Evolutionary conservation across 305 asterid genomes (phyloP), one percentile per base, ranked within the genome.

Genomic region (Rubia balearica): DNA sequence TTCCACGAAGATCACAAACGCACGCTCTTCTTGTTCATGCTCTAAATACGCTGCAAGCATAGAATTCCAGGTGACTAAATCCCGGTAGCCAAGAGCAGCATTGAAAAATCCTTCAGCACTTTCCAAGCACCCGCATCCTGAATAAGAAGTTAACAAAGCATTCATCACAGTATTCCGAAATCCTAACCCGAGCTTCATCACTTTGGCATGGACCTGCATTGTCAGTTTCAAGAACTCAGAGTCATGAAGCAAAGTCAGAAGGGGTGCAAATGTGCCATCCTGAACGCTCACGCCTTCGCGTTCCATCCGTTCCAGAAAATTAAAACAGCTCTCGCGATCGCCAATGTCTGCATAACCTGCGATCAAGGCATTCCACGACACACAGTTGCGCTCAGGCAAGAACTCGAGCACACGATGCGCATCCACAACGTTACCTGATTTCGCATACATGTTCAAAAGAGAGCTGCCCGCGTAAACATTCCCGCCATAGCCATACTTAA

Each of bases 161-260:
- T 63, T 63, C 8, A 63, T 27, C 21, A 63, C 67, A 4, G 67
- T 63, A 12, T 63, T 63, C 67, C 8, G 24, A 38, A 16, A 63
- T 14, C 14, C 67, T 49, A 63, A 63, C 46, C 67, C 48, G 4
- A 38, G 67, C 49, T 63, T 63, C 49, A 38, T 36, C 14, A 38
- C 67, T 40, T 63, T 63, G 11, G 48, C 67, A 63, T 63, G 67
- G 49, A 63, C 48, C 67, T 38, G 67, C 67, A 63, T 63, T 63
- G 67, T 36, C 4, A 63, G 24, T 10, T 63, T 36, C 27, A 36
- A 63, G 11, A 38, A 38, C 22, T 36, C 48, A 7, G 67, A 38
- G 12, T 63, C 67, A 38, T 63, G 16, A 17, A 63, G 67, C 67
- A 63, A 8, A 63, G 67, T 63, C 67, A 63, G 67, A 63, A 63